phyloP scores from a whole-genome alignment of 257 asterid species.

The Nicotiana undulata region DNA sequence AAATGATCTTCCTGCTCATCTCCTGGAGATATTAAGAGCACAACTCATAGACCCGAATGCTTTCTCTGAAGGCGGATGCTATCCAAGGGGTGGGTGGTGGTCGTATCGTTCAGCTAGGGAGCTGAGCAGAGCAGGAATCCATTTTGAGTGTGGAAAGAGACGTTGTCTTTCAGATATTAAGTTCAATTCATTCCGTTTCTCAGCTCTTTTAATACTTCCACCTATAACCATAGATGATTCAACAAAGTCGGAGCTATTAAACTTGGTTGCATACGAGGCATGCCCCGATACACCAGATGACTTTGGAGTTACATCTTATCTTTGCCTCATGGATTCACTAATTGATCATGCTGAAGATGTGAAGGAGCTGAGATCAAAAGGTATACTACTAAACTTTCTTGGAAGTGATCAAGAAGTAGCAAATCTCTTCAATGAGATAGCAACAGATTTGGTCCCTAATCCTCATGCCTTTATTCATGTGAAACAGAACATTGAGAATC shows the following conservation, averaged over 20 bases:
- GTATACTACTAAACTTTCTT: not conserved
- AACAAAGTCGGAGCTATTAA: not conserved
- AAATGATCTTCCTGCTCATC: not conserved
- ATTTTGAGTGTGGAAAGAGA: not conserved
- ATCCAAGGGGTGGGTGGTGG: not conserved
- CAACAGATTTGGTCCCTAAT: not conserved
- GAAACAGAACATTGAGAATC: no score
- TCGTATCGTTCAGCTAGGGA: not conserved
- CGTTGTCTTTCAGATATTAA: not conserved
- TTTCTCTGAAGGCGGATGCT: not conserved
- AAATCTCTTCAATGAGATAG: constrained; percentile 1
- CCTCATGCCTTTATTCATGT: not conserved
- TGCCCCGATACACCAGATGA: not conserved
- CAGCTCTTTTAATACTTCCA: no score
- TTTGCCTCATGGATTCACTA: not conserved
- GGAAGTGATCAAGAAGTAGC: constrained; percentile 10
- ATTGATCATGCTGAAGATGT: constrained; percentile 6
- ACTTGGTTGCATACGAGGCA: constrained; percentile 4
- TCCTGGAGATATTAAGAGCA: not conserved
- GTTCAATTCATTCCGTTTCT: not conserved
- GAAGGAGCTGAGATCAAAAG: not conserved
- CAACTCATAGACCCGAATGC: not conserved
- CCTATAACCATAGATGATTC: no score
- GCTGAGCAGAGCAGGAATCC: not conserved
- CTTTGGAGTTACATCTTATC: not conserved